Base-by-base conservation (phyloP, 2,329 filamentous ascomycete genomes). In the Ceratocystis eucalypticola region DNA sequence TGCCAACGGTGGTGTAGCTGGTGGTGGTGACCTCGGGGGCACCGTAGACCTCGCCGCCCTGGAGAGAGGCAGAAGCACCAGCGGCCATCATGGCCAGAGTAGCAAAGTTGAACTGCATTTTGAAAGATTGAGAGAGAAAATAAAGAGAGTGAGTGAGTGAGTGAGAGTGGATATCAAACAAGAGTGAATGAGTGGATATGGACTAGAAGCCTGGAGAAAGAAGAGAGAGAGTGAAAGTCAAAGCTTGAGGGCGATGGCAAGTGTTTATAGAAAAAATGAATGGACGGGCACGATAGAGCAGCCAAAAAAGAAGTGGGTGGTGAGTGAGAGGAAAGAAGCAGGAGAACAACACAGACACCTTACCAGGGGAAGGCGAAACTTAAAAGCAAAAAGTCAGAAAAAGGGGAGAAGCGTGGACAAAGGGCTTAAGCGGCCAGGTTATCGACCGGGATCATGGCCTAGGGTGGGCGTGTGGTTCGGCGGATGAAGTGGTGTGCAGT, bases 71-170 rank as follows among this genome's bases (percentile, higher is more conserved):
- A 37, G 65, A 57, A 62, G 53, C 62, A 61, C 44, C 50, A 22
- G n/a, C 15, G 61, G 66, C 66, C 53, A 67, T 37, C 62, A 67
- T 44, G 37, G 62, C 37, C 57, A 69, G 59, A 65, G 65, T 66
- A 50, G 67, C 67, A 62, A 67, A 15, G 37, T 63, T 65, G 67
- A 67, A 65, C 17, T 64, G 67, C 67, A 69, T 69, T 59, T 67
- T 69, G 28, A 44, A 65, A 33, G 46, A 55, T n/a, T 7, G 45
- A 59, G 20, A 15, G 30, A n/a, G 10, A 30, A 41, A 8, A 4
- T 0, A 37, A 4, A 41, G 44, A 37, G 20, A 12, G 44, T 3
- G 2, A 20, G 15, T 22, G 48, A 25, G 15, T 25, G 30, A 57
- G 33, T 41, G 62, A 57, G 46, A 48, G 22, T 37, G 59, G 55